Percentiles rank a stretch among this genome's conserved stretches.
Conservation (phyloP, 176 grass and related monocot genomes). For the Cenchrus americanus region DNA sequence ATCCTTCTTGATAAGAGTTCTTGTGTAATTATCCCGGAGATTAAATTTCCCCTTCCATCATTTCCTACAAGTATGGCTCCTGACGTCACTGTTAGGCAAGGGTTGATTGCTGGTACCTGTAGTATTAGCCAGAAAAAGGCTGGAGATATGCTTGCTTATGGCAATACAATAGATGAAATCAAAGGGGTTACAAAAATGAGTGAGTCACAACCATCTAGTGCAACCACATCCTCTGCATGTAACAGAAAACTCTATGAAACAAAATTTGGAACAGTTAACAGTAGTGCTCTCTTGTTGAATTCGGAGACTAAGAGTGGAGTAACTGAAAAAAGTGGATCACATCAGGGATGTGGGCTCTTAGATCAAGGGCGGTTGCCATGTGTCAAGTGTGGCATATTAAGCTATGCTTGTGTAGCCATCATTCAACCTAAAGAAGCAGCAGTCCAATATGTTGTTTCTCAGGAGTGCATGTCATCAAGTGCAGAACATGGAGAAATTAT, state of each 20-base stretch:
- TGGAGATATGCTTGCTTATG: conserved; percentile 52
- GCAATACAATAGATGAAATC: conserved; percentile 37
- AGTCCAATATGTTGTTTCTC: conserved; percentile 71
- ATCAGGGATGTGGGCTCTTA: conserved; percentile 60
- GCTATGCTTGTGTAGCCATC: conserved; percentile 89
- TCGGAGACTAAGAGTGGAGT: conserved; percentile 54
- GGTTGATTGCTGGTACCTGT: conserved; percentile 50
- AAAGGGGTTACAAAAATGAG: conserved; percentile 39
- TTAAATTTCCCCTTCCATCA: conserved; percentile 54
- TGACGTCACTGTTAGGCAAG: conserved; percentile 62
- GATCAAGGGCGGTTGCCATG: conserved; percentile 94
- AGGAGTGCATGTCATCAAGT: conserved; percentile 41
- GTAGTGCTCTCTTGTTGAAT: conserved; percentile 51
- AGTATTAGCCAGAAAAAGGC: conserved; percentile 50
- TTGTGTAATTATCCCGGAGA: conserved; percentile 78
- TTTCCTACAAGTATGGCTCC: conserved; percentile 40
- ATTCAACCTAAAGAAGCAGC: conserved; percentile 85
- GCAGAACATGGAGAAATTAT: conserved; percentile 54
- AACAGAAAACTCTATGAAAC: conserved; percentile 65
- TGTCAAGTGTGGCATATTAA: conserved; percentile 95
- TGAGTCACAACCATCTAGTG: conserved; percentile 44
- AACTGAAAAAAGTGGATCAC: conserved; percentile 44
- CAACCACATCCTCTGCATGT: conserved; percentile 39
- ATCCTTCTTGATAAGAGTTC: conserved; percentile 74
- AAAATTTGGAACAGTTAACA: conserved; percentile 50